These are phyloP conservation scores for Trapa incisa DNA, from an alignment of 345 rosid genomes.

Conservation along the genomic window DNA sequence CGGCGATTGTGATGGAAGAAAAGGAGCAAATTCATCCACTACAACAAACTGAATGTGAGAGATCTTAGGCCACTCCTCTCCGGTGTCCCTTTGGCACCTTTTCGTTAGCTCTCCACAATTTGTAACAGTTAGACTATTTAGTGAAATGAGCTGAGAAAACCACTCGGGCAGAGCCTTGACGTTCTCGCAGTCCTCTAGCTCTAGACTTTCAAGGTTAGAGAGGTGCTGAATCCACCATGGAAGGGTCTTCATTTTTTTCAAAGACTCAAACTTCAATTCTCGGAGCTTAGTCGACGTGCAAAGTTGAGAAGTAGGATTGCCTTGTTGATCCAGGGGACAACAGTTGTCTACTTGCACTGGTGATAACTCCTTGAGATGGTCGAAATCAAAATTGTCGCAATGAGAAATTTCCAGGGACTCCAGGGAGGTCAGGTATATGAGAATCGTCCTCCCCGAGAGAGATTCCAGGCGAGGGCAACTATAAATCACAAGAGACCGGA, in stretches of 20 bases:
- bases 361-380: not conserved
- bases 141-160: not conserved
- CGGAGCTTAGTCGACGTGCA: not conserved
- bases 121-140: not conserved
- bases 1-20: too few relatives aligned
- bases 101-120: not conserved
- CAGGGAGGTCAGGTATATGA: not conserved
- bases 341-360: too few relatives aligned
- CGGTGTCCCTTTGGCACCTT: not conserved
- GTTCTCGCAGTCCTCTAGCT: not conserved
- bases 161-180: not conserved
- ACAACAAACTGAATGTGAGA: not conserved
- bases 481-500: not conserved
- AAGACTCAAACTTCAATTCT: not conserved
- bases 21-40: too few relatives aligned
- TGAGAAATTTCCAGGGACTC: not conserved
- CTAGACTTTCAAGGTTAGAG: not conserved
- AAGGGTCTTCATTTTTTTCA: not conserved
- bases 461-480: not conserved
- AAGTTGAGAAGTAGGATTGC: not conserved
- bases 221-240: constrained; percentile 1
- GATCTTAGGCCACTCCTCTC: not conserved
- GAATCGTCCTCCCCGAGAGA: constrained; percentile 2
- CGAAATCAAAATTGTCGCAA: constrained; percentile 3
- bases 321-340: not conserved